Evolutionary conservation across 2,329 filamentous ascomycete genomes (phyloP).

Genomic region (Mycosphaerella sp.): DNA sequence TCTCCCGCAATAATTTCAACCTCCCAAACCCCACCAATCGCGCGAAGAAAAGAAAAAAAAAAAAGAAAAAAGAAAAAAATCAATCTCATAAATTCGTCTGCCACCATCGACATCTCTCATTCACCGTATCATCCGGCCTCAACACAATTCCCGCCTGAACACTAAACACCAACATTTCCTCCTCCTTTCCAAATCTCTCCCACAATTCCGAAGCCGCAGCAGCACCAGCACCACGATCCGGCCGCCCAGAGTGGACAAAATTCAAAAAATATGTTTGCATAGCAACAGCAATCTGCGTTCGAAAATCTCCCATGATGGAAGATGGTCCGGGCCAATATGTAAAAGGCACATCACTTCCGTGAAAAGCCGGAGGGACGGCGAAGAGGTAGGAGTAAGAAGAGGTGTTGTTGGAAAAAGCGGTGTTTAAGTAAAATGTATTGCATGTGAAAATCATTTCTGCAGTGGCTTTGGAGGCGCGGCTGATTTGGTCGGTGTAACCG

Average conservation of each 20-base stretch:
- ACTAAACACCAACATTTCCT: conserved; percentile 39
- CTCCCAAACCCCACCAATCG: no score
- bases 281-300: conserved; percentile 34
- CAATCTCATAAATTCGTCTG: conserved; percentile 40
- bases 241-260: conserved; percentile 37
- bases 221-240: conserved; percentile 34
- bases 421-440: conserved; percentile 47
- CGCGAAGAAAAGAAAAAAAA: no score
- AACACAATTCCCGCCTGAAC: conserved; percentile 18
- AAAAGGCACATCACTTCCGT: conserved; percentile 48
- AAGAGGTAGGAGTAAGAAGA: conserved; percentile 49
- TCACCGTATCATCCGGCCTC: conserved; percentile 42
- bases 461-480: conserved; percentile 38
- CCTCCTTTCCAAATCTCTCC: conserved; percentile 45
- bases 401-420: conserved; percentile 38
- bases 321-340: conserved; percentile 45
- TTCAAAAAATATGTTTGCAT: conserved; percentile 44
- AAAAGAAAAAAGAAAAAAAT: no score
- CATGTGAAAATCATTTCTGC: conserved; percentile 45
- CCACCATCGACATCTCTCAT: conserved; percentile 49
- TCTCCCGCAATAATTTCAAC: no score
- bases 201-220: conserved; percentile 36
- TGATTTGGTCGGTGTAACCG: conserved; percentile 42
- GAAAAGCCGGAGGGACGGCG: conserved; percentile 47
- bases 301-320: conserved; percentile 6